Evolutionary conservation across 2,329 filamentous ascomycete genomes (phyloP), one percentile per base, ranked within the genome.

Genomic region (Didymella pomorum): DNA sequence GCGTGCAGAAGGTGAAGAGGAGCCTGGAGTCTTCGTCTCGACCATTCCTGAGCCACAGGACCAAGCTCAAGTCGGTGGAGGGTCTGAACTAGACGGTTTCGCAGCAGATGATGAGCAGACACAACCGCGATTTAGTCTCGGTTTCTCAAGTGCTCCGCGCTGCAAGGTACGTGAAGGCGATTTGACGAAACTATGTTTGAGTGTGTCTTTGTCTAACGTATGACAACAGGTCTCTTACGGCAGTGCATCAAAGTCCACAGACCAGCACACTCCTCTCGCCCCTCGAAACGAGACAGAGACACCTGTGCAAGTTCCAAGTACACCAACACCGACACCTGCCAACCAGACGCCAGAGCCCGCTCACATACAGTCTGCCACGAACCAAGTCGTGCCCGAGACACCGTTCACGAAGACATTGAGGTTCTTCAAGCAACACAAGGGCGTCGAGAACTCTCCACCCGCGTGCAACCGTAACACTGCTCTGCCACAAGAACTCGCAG

Each of bases 401-500:
- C 60, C 67, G 0, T 67, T 69, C 53, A 52, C 54, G 3, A 66
- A 60, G 41, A 65, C 64, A 0, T 48, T 68, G 20, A 59, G 62
- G 7, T 65, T 64, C 51, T 70, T 68, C 50, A 66, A 64, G 44
- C 49, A 60, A n/a, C 47, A 53, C 46, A 60, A 64, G 35, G 54
- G 28, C 18, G 56, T 58, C 3, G 56, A 67, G 18, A 65, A 58
- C 25, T 60, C 63, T 11, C 59, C 56, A 2, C 55, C 46, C 2
- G 70, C 65, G 45, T 41, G 41, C 12, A 62, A 63, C 18, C 64
- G 67, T n/a, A 66, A 71, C 39, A 60, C 66, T 4, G 68, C 59
- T 8, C 46, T 69, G 20, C 65, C 66, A 0, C 52, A 68, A 33
- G 66, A 70, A 35, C 63, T 70, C 37, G 55, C 58, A 3, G 56